A percentile compares a stretch with the other conserved stretches of the same genome.
phyloP scores from a whole-genome alignment of 345 rosid genomes.

The Salix purpurea region DNA sequence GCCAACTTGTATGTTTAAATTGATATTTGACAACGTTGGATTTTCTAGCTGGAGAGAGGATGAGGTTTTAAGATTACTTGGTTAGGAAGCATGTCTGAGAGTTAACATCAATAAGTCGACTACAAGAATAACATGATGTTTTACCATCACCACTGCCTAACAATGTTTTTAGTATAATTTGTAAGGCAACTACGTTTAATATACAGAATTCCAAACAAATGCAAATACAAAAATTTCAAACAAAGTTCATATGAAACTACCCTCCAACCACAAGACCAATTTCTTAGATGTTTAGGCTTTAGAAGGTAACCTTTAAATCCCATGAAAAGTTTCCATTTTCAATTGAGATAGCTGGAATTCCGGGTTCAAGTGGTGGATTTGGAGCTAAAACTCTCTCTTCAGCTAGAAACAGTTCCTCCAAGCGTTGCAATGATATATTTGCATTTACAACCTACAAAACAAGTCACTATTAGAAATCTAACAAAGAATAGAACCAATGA shows the following conservation, averaged over 20 bases:
- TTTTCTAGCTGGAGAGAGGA: slow-evolving; percentile 61
- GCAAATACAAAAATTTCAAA: not conserved
- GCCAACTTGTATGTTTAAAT: slow-evolving; percentile 78
- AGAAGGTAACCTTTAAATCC: slow-evolving; percentile 65
- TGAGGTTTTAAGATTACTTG: not conserved
- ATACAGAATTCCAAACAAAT: not conserved
- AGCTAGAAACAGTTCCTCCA: slow-evolving; percentile 75
- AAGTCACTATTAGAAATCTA: slow-evolving; percentile 1
- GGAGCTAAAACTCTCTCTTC: slow-evolving; percentile 74
- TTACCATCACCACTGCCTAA: not conserved
- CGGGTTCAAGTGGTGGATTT: slow-evolving; percentile 77
- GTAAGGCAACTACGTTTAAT: not conserved
- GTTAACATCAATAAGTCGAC: not conserved
- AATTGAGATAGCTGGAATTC: slow-evolving; percentile 72
- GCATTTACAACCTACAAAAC: slow-evolving; percentile 76
- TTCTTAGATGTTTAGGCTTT: not conserved
- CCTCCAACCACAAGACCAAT: not conserved
- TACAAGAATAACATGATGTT: not conserved
- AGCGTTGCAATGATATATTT: slow-evolving; percentile 79
- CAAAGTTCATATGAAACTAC: not conserved
- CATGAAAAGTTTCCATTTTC: slow-evolving; percentile 81
- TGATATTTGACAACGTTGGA: slow-evolving; percentile 79
- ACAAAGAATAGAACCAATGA: not conserved
- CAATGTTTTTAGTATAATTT: not conserved
- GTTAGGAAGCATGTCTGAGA: not conserved